Evolutionary conservation across 1,284 basidiomycete species (phyloP).

Genomic region (Thelephora terrestris): DNA sequence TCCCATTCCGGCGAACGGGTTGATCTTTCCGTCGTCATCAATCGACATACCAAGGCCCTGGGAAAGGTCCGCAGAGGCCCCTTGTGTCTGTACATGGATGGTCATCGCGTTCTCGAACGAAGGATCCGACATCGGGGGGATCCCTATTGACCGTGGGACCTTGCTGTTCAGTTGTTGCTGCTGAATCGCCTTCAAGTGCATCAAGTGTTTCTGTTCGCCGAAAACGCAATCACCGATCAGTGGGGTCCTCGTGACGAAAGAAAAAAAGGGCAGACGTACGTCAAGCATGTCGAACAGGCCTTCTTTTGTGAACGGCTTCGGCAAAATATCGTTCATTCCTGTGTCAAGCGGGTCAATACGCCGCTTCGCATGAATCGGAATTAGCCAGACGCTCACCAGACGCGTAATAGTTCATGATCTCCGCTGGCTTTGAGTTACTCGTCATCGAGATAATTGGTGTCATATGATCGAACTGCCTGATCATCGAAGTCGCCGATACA

Average conservation of each 20-base stretch:
- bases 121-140: conserved; percentile 58
- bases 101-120: conserved; percentile 47
- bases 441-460: conserved; percentile 99
- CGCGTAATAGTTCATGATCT: conserved; percentile 88
- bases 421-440: conserved; percentile 83
- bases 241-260: not conserved
- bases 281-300: conserved; percentile 88
- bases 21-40: conserved; percentile 46
- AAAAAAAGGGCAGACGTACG: conserved; percentile 31
- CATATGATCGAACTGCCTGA: conserved; percentile 87
- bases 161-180: conserved; percentile 57
- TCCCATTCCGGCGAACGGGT: conserved; percentile 66
- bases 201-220: conserved; percentile 75
- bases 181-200: conserved; percentile 82
- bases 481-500: conserved; percentile 84
- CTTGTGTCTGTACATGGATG: conserved; percentile 13
- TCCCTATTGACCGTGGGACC: conserved; percentile 61
- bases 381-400: conserved; percentile 33
- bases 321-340: conserved; percentile 96
- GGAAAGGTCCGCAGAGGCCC: conserved; percentile 7
- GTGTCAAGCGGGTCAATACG: conserved; percentile 7
- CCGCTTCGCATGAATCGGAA: not conserved
- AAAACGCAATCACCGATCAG: not conserved
- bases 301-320: conserved; percentile 94
- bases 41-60: conserved; percentile 13